Evolutionary conservation across 106 monocot genomes (phyloP).

Genomic region (Apostasia shenzhenica): DNA sequence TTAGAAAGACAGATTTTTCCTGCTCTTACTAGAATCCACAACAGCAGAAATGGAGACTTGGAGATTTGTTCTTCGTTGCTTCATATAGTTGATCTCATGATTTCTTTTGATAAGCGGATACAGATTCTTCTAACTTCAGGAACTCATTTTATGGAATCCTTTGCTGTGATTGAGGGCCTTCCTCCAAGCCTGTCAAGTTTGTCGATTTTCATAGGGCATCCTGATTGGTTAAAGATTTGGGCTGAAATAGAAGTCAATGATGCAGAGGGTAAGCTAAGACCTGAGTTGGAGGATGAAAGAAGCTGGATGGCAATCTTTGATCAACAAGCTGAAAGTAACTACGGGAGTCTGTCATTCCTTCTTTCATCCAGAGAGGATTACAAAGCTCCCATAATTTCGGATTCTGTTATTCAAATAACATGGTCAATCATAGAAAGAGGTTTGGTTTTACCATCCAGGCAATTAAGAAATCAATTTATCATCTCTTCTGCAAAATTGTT

Average conservation of each 20-base stretch:
- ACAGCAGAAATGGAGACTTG: conserved; percentile 10
- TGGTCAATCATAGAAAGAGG: conserved; percentile 61
- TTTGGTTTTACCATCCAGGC: conserved; percentile 19
- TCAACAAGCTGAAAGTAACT: conserved; percentile 9
- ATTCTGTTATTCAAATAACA: conserved; percentile 41
- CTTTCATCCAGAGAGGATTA: conserved; percentile 58
- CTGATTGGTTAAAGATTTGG: conserved; percentile 69
- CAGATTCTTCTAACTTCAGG: conserved; percentile 34
- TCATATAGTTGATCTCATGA: conserved; percentile 61
- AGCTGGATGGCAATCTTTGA: conserved; percentile 29
- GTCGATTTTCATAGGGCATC: conserved; percentile 40
- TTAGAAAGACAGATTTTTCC: conserved; percentile 45
- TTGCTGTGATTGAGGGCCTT: conserved; percentile 15
- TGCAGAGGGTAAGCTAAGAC: conserved; percentile 41
- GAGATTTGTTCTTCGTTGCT: conserved; percentile 43
- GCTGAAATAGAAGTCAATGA: conserved; percentile 49
- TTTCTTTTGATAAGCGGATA: conserved; percentile 61
- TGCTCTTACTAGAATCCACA: conserved; percentile 24
- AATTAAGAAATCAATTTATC: conserved; percentile 32
- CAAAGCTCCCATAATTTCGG: conserved; percentile 56
- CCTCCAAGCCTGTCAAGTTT: conserved; percentile 25
- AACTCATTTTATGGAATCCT: conserved; percentile 14
- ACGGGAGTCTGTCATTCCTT: conserved; percentile 26
- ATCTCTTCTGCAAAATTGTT: conserved; percentile 43
- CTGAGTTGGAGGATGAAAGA: conserved; percentile 41